Conservation (phyloP, 2,329 filamentous ascomycete genomes). For the Aureobasidium sp. region DNA sequence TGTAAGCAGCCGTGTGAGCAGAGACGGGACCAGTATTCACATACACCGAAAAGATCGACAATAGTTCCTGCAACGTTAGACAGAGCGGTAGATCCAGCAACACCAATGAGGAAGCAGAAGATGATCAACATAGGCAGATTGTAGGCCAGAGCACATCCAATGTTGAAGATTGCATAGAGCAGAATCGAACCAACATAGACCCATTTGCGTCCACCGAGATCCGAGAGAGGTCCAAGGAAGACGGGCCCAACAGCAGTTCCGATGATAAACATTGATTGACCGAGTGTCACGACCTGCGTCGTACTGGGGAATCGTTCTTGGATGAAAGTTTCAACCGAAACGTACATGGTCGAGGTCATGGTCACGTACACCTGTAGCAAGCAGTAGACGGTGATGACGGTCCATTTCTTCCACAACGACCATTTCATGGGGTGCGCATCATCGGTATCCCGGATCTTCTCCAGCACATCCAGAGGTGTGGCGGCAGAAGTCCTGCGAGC, state of each 20-base stretch:
- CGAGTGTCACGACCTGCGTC: constrained; percentile 11
- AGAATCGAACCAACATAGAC: constrained; percentile 14
- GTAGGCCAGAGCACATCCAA: constrained; percentile 13
- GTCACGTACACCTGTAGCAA: constrained; percentile 10
- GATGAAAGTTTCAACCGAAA: constrained; percentile 5
- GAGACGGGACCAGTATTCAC: not conserved
- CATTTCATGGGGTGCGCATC: constrained; percentile 10
- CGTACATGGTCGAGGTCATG: constrained; percentile 14
- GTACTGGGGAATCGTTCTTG: constrained; percentile 5
- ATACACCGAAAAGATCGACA: constrained; percentile 14
- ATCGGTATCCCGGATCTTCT: constrained; percentile 1
- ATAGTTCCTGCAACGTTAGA: constrained; percentile 19
- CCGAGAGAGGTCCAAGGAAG: constrained; percentile 13
- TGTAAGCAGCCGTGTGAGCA: not conserved
- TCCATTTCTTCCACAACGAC: constrained; percentile 12
- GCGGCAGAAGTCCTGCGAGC: not conserved
- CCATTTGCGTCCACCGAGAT: constrained; percentile 15
- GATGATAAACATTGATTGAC: constrained; percentile 15
- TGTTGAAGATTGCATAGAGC: constrained; percentile 9
- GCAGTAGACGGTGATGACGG: constrained; percentile 13
- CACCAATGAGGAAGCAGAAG: constrained; percentile 17
- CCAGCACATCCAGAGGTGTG: constrained; percentile 10
- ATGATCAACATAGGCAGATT: constrained; percentile 19
- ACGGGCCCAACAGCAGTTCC: constrained; percentile 16
- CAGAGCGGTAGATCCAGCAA: constrained; percentile 17